These are phyloP conservation scores for Candida berthetii DNA, from an alignment of 805 yeast species.

Conservation along the genomic window DNA sequence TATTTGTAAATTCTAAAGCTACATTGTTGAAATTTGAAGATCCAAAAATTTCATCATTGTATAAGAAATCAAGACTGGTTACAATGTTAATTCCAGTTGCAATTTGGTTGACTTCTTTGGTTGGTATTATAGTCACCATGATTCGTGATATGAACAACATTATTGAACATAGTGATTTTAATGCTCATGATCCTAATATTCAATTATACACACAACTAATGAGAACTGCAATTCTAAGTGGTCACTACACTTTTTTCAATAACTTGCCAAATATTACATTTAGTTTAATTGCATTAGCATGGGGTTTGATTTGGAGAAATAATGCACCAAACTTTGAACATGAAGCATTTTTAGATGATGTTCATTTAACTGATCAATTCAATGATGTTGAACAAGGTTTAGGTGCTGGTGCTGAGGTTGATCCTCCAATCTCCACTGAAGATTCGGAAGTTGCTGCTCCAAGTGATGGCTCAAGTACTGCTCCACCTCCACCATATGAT, in stretches of 20 bases:
- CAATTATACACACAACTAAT: not conserved
- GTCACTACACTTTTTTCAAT: not conserved
- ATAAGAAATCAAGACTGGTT: not conserved
- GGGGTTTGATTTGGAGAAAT: not conserved
- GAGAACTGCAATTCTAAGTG: not conserved
- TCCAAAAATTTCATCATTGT: not conserved
- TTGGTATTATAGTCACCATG: not conserved
- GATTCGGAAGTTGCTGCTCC: not conserved
- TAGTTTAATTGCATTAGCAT: not conserved
- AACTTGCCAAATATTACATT: not conserved
- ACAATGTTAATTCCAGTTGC: not conserved
- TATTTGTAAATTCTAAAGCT: not conserved
- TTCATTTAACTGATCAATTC: not conserved
- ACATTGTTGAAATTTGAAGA: not conserved
- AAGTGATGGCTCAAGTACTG: no score
- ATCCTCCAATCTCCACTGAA: not conserved
- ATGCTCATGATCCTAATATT: not conserved
- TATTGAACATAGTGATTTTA: not conserved
- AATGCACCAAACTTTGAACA: not conserved
- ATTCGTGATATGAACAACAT: not conserved
- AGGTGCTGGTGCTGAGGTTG: not conserved
- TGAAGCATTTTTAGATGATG: not conserved
- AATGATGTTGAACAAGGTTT: not conserved
- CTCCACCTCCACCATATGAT: not conserved
- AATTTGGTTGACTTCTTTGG: not conserved